A percentile compares a stretch with the other conserved stretches of the same genome.
phyloP scores from a whole-genome alignment of 73 alveolate genomes.

The Symbiodinium pilosum region DNA sequence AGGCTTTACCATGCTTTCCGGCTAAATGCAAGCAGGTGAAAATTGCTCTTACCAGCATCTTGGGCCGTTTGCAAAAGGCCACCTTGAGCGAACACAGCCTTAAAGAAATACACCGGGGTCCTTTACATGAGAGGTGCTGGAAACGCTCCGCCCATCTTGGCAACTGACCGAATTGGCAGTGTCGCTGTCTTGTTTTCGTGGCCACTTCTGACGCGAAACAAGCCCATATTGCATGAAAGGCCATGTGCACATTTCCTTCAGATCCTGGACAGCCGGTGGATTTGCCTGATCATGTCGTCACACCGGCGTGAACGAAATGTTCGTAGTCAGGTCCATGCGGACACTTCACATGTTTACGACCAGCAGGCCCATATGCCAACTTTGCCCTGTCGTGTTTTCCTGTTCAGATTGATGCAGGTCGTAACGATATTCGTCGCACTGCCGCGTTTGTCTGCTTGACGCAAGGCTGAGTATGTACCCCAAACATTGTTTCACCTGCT shows the following conservation, averaged over 20 bases:
- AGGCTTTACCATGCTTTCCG: not conserved
- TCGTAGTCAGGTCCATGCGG: constrained; percentile 40
- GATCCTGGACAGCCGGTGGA: constrained; percentile 77
- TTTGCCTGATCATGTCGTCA: not conserved
- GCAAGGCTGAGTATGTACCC: not conserved
- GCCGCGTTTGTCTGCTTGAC: not conserved
- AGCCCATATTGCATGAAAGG: constrained; percentile 8
- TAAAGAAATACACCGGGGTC: not conserved
- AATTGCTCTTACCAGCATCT: not conserved
- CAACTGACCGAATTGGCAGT: constrained; percentile 67
- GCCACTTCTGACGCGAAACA: too few relatives aligned
- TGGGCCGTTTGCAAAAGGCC: constrained; percentile 39
- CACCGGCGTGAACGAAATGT: not conserved
- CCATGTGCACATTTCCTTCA: constrained; percentile 78
- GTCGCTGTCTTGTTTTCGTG: not conserved
- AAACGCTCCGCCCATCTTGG: constrained; percentile 75
- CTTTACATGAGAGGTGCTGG: constrained; percentile 31
- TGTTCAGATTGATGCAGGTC: not conserved
- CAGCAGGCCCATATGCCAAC: constrained; percentile 31
- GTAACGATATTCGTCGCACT: constrained; percentile 47
- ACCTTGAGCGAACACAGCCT: too few relatives aligned
- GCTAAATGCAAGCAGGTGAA: not conserved
- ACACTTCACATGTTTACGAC: constrained; percentile 68
- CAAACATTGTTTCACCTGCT: not conserved
- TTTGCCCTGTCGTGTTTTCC: not conserved